Conservation (phyloP, 495 filamentous ascomycete genomes). For the Wilcoxina mikolae region DNA sequence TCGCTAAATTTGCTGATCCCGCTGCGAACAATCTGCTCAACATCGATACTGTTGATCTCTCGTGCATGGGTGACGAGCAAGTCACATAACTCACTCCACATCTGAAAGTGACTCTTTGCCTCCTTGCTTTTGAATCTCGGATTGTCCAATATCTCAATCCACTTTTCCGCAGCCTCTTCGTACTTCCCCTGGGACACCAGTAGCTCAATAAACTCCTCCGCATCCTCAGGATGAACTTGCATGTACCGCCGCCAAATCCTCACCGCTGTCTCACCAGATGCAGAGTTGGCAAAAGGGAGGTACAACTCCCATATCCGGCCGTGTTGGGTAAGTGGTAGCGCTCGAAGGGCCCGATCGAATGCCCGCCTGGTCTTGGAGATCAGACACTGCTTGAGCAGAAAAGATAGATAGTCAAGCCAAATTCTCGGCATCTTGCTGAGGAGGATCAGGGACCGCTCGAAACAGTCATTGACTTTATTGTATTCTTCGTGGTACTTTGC, state of each 20-base stretch:
- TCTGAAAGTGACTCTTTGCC: conserved; percentile 84
- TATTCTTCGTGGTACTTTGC: conserved; percentile 69
- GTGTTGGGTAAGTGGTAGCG: conserved; percentile 92
- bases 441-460: conserved; percentile 83
- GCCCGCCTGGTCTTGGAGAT: conserved; percentile 80
- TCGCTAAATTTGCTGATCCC: conserved; percentile 87
- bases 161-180: conserved; percentile 82
- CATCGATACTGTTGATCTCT: conserved; percentile 77
- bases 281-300: conserved; percentile 81
- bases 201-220: conserved; percentile 85
- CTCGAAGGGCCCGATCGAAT: conserved; percentile 87
- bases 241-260: conserved; percentile 93
- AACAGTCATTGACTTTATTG: conserved; percentile 85
- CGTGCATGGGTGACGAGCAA: conserved; percentile 81
- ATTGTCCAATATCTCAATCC: conserved; percentile 89
- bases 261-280: conserved; percentile 77
- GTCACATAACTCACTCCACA: conserved; percentile 99
- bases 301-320: conserved; percentile 94
- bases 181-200: conserved; percentile 69
- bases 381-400: conserved; percentile 77
- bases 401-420: conserved; percentile 95
- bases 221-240: conserved; percentile 93
- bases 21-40: conserved; percentile 84
- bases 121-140: conserved; percentile 82
- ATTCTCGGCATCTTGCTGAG: conserved; percentile 98